phyloP scores from a whole-genome alignment of 768 basidiomycete genomes.

The Russula griseocarnosa region DNA sequence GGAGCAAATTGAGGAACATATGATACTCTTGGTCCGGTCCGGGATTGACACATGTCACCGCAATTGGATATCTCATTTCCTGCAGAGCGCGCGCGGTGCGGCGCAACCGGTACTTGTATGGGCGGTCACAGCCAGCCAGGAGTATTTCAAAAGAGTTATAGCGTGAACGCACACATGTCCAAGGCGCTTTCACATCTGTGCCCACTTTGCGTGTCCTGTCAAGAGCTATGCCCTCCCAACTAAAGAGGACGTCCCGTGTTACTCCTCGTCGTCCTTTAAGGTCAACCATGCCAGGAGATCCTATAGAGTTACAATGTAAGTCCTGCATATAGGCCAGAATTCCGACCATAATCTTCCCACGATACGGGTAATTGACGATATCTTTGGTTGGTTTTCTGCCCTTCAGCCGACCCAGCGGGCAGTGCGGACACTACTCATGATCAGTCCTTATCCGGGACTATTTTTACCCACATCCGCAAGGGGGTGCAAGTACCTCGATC shows the following conservation, averaged over 20 bases:
- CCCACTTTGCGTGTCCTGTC: neutral
- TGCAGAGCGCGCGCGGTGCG: neutral
- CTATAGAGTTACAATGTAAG: neutral
- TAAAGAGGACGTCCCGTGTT: neutral
- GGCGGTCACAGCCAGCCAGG: neutral
- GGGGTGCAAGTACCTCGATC: neutral
- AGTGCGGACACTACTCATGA: neutral
- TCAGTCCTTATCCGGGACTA: neutral
- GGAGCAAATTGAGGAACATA: no score
- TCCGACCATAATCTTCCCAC: neutral
- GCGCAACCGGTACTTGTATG: neutral
- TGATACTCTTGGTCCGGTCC: no score
- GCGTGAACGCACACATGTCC: neutral
- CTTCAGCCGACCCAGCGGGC: neutral
- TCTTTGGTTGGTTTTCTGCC: neutral
- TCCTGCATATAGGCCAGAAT: no score
- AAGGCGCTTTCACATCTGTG: neutral
- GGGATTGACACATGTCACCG: neutral
- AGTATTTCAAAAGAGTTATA: neutral
- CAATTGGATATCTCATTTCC: neutral
- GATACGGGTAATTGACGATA: neutral
- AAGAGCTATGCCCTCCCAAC: neutral
- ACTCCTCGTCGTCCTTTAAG: neutral
- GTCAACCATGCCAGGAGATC: neutral
- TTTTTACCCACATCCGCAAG: neutral